Percentiles rank a stretch among this genome's conserved stretches.
Evolutionary conservation across 441 rosid genomes (phyloP).

Genomic region (Gossypium gossypioides): DNA sequence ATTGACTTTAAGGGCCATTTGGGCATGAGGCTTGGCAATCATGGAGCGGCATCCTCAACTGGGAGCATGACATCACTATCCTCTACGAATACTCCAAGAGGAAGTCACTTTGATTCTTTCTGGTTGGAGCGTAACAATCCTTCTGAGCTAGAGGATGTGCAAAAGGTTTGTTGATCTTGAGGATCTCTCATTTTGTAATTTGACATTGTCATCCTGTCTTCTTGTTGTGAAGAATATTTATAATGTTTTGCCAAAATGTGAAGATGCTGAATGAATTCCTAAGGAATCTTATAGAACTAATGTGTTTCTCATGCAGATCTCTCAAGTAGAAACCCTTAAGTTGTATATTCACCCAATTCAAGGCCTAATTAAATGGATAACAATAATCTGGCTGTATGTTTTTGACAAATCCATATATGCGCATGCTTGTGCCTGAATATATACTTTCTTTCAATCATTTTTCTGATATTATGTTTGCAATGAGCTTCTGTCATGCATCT

Average conservation of each 20-base stretch:
- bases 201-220: neutral
- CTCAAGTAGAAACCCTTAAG: neutral
- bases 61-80: constrained; percentile 76
- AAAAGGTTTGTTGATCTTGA: constrained; percentile 46
- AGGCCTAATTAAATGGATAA: neutral
- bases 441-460: neutral
- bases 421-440: neutral
- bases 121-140: constrained; percentile 67
- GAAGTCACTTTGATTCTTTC: constrained; percentile 69
- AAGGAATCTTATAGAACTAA: neutral
- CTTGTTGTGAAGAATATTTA: neutral
- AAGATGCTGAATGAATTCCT: neutral
- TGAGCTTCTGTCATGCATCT: neutral
- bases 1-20: constrained; percentile 44
- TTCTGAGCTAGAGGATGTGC: constrained; percentile 67
- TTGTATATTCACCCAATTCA: neutral
- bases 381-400: neutral
- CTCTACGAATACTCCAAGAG: constrained; percentile 67
- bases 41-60: constrained; percentile 60
- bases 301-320: neutral
- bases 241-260: neutral
- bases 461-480: neutral
- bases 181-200: neutral
- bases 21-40: constrained; percentile 46
- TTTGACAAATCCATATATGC: neutral